Evolutionary conservation across 2,329 filamentous ascomycete genomes (phyloP).

Genomic region (Penicillium italicum): DNA sequence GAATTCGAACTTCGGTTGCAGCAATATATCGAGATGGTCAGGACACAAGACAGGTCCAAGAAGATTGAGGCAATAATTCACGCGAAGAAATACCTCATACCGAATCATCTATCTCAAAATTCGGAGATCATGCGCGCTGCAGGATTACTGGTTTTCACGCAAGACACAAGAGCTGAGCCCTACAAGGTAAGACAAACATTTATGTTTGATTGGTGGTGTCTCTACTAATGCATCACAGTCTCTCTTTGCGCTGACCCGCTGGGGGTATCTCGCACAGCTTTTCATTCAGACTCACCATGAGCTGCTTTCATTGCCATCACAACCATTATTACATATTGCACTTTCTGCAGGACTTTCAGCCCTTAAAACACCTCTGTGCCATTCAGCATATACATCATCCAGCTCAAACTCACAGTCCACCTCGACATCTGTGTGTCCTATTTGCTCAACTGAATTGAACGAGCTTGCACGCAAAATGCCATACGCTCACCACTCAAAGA

Average conservation of each 20-base stretch:
- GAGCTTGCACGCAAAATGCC: conserved; percentile 83
- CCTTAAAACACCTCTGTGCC: conserved; percentile 91
- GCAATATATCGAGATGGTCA: conserved; percentile 88
- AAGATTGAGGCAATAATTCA: conserved; percentile 74
- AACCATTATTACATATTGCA: conserved; percentile 84
- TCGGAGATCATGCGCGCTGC: conserved; percentile 68
- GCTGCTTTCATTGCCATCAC: conserved; percentile 75
- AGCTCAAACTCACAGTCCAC: conserved; percentile 53
- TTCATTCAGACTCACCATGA: conserved; percentile 85
- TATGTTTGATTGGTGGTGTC: no score
- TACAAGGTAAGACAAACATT: conserved; percentile 58
- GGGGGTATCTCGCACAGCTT: conserved; percentile 69
- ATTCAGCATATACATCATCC: conserved; percentile 61
- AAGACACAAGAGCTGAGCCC: conserved; percentile 56
- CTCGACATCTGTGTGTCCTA: conserved; percentile 79
- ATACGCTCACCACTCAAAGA: conserved; percentile 93
- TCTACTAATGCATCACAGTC: conserved; percentile 46
- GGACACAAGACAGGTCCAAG: conserved; percentile 61
- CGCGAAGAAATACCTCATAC: conserved; percentile 74
- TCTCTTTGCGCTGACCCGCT: conserved; percentile 71
- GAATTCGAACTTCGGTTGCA: conserved; percentile 93
- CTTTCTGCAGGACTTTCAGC: conserved; percentile 88
- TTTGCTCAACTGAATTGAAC: conserved; percentile 93
- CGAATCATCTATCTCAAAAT: conserved; percentile 66
- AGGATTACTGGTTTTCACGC: conserved; percentile 72